Evolutionary conservation across 495 filamentous ascomycete genomes (phyloP), one percentile per base, ranked within the genome.

Genomic region (Podospora comata): DNA sequence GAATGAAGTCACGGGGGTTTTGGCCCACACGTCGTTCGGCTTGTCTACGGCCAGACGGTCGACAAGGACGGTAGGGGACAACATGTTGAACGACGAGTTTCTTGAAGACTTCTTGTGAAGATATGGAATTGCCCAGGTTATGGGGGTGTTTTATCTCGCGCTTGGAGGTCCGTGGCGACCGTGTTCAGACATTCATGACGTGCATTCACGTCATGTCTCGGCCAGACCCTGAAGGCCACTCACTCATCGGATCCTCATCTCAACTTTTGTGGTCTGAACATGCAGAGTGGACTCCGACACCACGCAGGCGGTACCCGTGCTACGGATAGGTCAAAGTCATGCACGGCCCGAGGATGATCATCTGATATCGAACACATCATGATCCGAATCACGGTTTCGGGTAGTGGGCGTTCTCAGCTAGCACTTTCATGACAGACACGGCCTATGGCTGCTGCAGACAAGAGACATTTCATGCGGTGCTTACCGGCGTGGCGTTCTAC

Each of bases 11-110:
- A 20, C 15, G 60, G 65, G 20, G 20, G 15, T 4, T 53, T 66
- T 69, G 44, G 28, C 19, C 68, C 65, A 66, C 28, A 60, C 30
- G 16, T 63, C 28, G 27, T 66, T 16, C n/a, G 68, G 62, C 4
- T 44, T 44, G 16, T 39, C 11, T 5, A 20, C 27, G 20, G 66
- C 66, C 0, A 62, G 60, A 3, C 27, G 19, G 60, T 62, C 60
- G 7, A 63, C 48, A 18, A 62, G 15, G 16, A 44, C 44, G 6
- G 60, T 6, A 9, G 60, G 66, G 5, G 66, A 67, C 60, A 30
- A n/a, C 60, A 62, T 62, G 23, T 18, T 6, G 6, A 11, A 48
- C 39, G 39, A 48, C 2, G 13, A 3, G 39, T 11, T 48, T 16
- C 23, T 48, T 13, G 39, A 48, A 13, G 39, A 13, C 15, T 13